Conservation (phyloP, 1,284 basidiomycete genomes). For the Ustilago bromivora region DNA sequence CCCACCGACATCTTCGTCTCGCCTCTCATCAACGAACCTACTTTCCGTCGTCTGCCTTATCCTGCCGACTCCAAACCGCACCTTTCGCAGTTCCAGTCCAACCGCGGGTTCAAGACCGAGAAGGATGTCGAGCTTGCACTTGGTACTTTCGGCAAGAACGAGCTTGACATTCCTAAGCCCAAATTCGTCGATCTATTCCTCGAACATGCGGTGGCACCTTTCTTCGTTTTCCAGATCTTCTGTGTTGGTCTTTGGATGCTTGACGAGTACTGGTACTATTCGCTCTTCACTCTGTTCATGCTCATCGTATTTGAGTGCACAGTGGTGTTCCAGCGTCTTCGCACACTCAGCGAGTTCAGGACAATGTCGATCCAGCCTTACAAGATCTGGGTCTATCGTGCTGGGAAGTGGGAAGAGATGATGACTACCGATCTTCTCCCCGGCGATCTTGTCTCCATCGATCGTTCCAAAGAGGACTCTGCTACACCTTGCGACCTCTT, state of each 20-base stretch:
- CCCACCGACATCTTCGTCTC: conserved; percentile 61
- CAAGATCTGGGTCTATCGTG: conserved; percentile 64
- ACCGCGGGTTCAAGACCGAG: conserved; percentile 72
- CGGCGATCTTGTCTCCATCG: conserved; percentile 67
- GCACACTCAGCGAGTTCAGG: conserved; percentile 68
- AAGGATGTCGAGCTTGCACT: conserved; percentile 61
- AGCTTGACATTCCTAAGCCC: conserved; percentile 67
- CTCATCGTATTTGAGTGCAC: conserved; percentile 69
- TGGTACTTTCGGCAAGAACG: conserved; percentile 65
- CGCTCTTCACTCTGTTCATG: conserved; percentile 69
- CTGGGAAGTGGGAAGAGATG: conserved; percentile 61
- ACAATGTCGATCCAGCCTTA: conserved; percentile 70
- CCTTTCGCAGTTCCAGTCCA: conserved; percentile 78
- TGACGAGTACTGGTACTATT: conserved; percentile 69
- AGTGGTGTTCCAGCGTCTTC: conserved; percentile 67
- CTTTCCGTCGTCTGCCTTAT: conserved; percentile 88
- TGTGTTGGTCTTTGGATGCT: conserved; percentile 70
- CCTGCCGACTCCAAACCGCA: conserved; percentile 82
- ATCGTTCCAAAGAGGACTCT: conserved; percentile 68
- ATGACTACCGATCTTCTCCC: conserved; percentile 64
- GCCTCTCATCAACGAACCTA: conserved; percentile 72
- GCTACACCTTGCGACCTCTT: conserved; percentile 66
- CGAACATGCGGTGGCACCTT: conserved; percentile 69
- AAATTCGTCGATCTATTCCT: conserved; percentile 67
- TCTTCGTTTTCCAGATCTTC: conserved; percentile 70